Percentiles rank a stretch among this genome's conserved stretches.
phyloP scores from a whole-genome alignment of 2,329 filamentous ascomycete species.

The Pseudogymnoascus sp. region DNA sequence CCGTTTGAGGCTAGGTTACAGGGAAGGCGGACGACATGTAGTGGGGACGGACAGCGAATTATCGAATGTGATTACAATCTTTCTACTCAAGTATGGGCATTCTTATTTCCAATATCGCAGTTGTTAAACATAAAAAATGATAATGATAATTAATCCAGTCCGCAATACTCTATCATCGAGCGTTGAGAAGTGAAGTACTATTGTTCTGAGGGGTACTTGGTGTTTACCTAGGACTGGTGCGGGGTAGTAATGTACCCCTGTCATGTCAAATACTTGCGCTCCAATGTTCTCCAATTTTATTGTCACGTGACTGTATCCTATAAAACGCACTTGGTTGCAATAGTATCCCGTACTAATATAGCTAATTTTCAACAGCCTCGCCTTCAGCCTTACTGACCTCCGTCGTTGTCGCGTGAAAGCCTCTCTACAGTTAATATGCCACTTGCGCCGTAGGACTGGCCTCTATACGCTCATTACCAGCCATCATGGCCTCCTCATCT shows the following conservation, averaged over 20 bases:
- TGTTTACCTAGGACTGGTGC: neutral
- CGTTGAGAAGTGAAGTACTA: neutral
- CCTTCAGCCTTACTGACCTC: slow-evolving; percentile 4
- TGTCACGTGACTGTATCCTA: neutral
- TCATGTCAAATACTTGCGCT: neutral
- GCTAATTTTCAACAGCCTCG: slow-evolving; percentile 7
- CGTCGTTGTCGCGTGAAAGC: neutral
- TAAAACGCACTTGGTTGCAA: neutral
- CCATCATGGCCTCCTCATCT: slow-evolving; percentile 25
- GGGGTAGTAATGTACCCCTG: slow-evolving; percentile 1
- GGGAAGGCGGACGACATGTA: neutral
- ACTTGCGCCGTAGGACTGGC: slow-evolving; percentile 1
- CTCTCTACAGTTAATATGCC: neutral
- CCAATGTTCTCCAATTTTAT: neutral
- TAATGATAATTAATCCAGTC: neutral
- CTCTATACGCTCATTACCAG: slow-evolving; percentile 7
- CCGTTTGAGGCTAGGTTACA: slow-evolving; percentile 4
- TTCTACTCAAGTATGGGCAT: neutral
- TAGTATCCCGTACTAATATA: neutral
- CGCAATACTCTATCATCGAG: neutral
- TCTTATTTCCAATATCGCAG: neutral
- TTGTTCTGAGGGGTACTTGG: neutral
- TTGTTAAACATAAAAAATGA: neutral
- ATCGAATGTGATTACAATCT: neutral
- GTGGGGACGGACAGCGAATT: neutral